These are phyloP conservation scores for Kalmusia sp. DNA, from an alignment of 2,329 filamentous ascomycete genomes.

Conservation along the genomic window DNA sequence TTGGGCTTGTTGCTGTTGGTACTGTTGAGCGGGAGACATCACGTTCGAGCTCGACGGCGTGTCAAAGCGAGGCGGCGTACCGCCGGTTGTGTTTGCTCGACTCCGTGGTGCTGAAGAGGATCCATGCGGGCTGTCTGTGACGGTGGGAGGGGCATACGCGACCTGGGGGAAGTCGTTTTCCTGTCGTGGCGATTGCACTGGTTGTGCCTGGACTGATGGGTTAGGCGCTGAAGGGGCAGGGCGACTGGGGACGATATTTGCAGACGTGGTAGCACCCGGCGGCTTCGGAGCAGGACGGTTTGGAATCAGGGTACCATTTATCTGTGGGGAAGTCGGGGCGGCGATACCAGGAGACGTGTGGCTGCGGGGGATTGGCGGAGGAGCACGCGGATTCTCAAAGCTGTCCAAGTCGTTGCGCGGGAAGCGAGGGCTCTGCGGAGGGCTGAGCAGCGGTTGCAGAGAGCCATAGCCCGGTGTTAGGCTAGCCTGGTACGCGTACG, in stretches of 20 bases:
- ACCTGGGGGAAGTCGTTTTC: conserved; percentile 52
- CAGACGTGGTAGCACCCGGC: conserved; percentile 60
- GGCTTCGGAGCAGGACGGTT: conserved; percentile 86
- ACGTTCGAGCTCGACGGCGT: conserved; percentile 47
- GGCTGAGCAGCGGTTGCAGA: conserved; percentile 69
- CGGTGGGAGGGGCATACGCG: conserved; percentile 51
- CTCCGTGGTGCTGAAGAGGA: conserved; percentile 48
- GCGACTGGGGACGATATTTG: conserved; percentile 62
- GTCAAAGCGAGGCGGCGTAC: conserved; percentile 52
- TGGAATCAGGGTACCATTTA: conserved; percentile 69
- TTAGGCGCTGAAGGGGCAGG: conserved; percentile 65
- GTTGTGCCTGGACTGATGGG: conserved; percentile 38
- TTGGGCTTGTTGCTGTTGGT: conserved; percentile 81
- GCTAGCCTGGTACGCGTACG: conserved; percentile 48
- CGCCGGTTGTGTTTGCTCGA: conserved; percentile 53
- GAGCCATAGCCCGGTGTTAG: conserved; percentile 47
- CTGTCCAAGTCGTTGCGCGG: conserved; percentile 89
- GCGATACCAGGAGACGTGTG: conserved; percentile 52
- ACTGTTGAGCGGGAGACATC: conserved; percentile 51
- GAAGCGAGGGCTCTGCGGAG: conserved; percentile 84
- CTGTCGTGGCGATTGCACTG: conserved; percentile 31
- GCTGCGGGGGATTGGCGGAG: conserved; percentile 78
- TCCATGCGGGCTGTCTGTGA: conserved; percentile 45
- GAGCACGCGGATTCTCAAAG: conserved; percentile 95
- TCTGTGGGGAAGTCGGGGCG: conserved; percentile 49